phyloP scores from a whole-genome alignment of 2,329 filamentous ascomycete genomes.

The Trichoderma lentiforme region DNA sequence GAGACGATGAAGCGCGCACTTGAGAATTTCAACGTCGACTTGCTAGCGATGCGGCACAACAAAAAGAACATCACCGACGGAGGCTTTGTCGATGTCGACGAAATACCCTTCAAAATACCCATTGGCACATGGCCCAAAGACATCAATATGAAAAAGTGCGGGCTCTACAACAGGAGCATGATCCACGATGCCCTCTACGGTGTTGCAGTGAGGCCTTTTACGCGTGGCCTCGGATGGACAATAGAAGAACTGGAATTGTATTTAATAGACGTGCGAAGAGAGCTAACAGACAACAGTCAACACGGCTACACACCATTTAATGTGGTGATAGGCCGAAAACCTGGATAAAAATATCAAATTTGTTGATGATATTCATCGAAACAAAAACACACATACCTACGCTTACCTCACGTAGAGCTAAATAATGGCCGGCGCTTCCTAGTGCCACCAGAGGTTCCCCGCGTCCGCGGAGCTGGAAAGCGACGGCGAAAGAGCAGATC shows the following conservation, averaged over 20 bases:
- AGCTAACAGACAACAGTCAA: slow-evolving; percentile 28
- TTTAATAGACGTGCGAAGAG: slow-evolving; percentile 32
- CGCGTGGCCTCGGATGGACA: slow-evolving; percentile 34
- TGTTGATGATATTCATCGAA: neutral
- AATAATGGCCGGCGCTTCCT: neutral
- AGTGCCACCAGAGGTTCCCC: slow-evolving; percentile 1
- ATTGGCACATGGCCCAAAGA: slow-evolving; percentile 48
- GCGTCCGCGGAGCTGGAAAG: slow-evolving; percentile 3
- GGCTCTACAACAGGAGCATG: slow-evolving; percentile 30
- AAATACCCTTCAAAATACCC: slow-evolving; percentile 42
- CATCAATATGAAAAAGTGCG: slow-evolving; percentile 43
- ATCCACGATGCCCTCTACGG: slow-evolving; percentile 33
- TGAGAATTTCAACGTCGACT: slow-evolving; percentile 30
- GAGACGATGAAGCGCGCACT: slow-evolving; percentile 29
- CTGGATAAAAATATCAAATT: slow-evolving; percentile 4
- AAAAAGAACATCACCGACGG: slow-evolving; percentile 30
- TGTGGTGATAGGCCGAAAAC: slow-evolving; percentile 22
- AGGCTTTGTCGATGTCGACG: slow-evolving; percentile 41
- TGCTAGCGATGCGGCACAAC: slow-evolving; percentile 30
- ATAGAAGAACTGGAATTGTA: slow-evolving; percentile 34
- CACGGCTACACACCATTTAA: slow-evolving; percentile 22
- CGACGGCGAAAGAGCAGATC: neutral
- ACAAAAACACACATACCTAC: neutral
- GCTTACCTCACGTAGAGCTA: slow-evolving; percentile 2
- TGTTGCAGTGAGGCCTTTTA: slow-evolving; percentile 35